Base-by-base conservation (phyloP, 139 green algal genomes). In the Mychonastes homosphaera region DNA sequence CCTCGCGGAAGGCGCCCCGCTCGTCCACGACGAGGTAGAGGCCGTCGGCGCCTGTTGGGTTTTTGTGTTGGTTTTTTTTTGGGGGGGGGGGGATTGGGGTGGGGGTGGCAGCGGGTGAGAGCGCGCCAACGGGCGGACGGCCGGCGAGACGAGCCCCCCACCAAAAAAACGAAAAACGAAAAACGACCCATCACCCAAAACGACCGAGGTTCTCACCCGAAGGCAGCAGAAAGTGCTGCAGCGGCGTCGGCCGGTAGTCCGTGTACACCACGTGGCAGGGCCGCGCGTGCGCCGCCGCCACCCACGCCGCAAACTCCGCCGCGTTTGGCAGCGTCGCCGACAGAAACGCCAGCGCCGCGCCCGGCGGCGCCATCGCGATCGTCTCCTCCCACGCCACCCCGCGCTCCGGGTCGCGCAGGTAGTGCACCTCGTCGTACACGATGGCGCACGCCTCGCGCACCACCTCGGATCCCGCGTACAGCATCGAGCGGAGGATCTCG, bases 321-420 rank as follows among this genome's bases (percentile, higher is more conserved):
- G 85, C 80, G 67, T 99, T 99, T 53, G 90, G 81, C 41, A 99
- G 81, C 6, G 92, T 99, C 34, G 92, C 92, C 19, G 84, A 95
- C 54, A 97, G 84, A 72, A 98, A 98, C 8, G 90, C 80, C 54
- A 80, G 73, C 34, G 64, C 62, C 28, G 61, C 64, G 24, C 44
- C 48, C 53, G 62, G 69, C 38, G 92, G 89, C 32, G 94, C 70
- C 46, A 96, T 81, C 46, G 96, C 94, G 76, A 99, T 96, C 51
- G 72, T 84, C 77, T 99, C 92, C 77, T 99, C 92, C 92, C 92
- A 99, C 44, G 98, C 92, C 57, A 99, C 92, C 1, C 92, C 92
- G 1, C 92, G 77, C 78, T 98, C 92, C 46, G 79, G 73, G 78
- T 99, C 92, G 30, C 78, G 63, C 81, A 96, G 86, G 77, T 96